phyloP scores from a whole-genome alignment of 2,329 filamentous ascomycete genomes.

The Zymoseptoria passerinii region DNA sequence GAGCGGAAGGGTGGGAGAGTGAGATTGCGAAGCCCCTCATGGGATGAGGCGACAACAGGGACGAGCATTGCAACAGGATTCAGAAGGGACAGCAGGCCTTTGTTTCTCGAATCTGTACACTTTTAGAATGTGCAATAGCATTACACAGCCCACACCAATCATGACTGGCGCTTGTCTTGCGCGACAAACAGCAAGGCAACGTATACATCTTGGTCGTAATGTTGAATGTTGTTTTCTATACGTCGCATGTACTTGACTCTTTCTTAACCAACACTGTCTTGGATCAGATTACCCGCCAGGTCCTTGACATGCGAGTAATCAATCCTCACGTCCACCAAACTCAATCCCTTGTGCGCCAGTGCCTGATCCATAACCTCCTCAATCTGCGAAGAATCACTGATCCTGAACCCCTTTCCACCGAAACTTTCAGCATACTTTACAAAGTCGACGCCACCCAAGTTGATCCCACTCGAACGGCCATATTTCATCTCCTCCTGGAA shows the following conservation, averaged over 20 bases:
- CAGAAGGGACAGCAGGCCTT: background rate
- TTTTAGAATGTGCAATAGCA: background rate
- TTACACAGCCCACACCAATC: too few relatives aligned
- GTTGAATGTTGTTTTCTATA: too few relatives aligned
- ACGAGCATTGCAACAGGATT: background rate
- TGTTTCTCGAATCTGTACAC: background rate
- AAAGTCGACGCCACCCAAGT: slow-evolving; percentile 42
- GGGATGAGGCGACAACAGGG: background rate
- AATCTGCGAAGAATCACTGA: slow-evolving; percentile 33
- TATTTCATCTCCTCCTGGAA: slow-evolving; percentile 46
- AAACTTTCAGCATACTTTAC: slow-evolving; percentile 42
- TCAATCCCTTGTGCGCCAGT: slow-evolving; percentile 35
- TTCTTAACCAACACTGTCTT: slow-evolving; percentile 26
- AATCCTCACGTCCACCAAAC: slow-evolving; percentile 41
- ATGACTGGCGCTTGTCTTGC: too few relatives aligned
- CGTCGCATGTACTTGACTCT: background rate
- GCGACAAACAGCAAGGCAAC: too few relatives aligned
- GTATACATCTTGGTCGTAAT: too few relatives aligned
- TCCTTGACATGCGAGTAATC: slow-evolving; percentile 39
- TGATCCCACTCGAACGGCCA: slow-evolving; percentile 38
- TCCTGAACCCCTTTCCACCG: slow-evolving; percentile 39
- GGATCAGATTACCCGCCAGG: slow-evolving; percentile 35
- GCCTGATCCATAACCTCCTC: slow-evolving; percentile 39
- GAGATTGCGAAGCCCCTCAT: slow-evolving; percentile 66
- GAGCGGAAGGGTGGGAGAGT: slow-evolving; percentile 69